Evolutionary conservation across 129 eudicot species (phyloP), one percentile per base, ranked within the genome.

Genomic region (Flaveria sonorensis): DNA sequence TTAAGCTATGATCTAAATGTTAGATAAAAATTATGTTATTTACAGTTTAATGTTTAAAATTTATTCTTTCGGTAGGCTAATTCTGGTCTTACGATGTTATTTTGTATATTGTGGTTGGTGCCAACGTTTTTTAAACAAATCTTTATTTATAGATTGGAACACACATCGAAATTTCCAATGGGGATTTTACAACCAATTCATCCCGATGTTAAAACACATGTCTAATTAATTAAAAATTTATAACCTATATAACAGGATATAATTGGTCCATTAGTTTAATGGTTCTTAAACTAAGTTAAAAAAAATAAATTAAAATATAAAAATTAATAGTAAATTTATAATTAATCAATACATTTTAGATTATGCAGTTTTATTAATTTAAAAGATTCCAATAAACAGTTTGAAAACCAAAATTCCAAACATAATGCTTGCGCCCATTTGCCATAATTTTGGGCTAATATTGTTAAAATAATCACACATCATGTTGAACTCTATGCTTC

Each of bases 401-500:
- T 9, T 46, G 23, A 26, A 20, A 48, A 70, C 21, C 0, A 47
- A 47, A 23, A 12, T 4, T 28, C 19, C 28, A 39, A 52, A 36
- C 32, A 32, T 30, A 28, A 53, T 52, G 67, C 11, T 53, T 72
- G 13, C 14, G 59, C 20, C 74, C 57, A 71, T 24, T 50, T 70
- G 48, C 45, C 61, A 71, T 20, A 5, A 53, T 32, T 10, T 48
- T 48, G 30, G 51, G 42, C 23, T 9, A 32, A 28, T 28, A 13
- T 47, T 68, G 50, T 18, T 21, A 10, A 67, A 14, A 5, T 20
- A 36, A 55, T 57, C 70, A 56, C 24, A 28, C 69, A 55, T 53
- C 68, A 42, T 11, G 52, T 71, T 61, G 24, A 36, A 50, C 57
- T 46, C 73, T 50, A 50, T 79, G 66, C 60, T 64, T 73, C 69